Base-by-base conservation (phyloP, 2,329 filamentous ascomycete genomes). In the Cadophora malorum region DNA sequence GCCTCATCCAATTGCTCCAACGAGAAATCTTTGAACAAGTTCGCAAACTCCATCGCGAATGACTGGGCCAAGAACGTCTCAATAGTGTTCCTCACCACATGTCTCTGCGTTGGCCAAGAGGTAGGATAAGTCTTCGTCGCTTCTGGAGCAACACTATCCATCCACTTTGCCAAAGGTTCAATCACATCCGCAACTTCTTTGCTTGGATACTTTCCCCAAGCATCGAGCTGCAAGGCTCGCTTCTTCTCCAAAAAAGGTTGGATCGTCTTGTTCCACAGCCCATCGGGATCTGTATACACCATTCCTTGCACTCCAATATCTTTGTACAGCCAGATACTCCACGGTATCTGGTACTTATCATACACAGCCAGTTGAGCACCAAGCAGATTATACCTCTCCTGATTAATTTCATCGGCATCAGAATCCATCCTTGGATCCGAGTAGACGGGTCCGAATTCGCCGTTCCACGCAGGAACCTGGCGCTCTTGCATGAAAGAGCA, bases 281-380 rank as follows among this genome's bases (percentile, higher is more conserved):
- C 82, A 12, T 82, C 60, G 12, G 71, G 70, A 28, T 66, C 52
- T 7, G 83, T 78, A 68, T 85, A 83, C 0, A 85, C 78, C 84
- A 88, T 86, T 6, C 85, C 85, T 74, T 87, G 84, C 55, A 84
- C 80, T 0, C 85, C 84, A 49, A 87, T 82, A 67, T 88, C 85
- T 74, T 87, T 88, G 76, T 86, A 87, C 0, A 85, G 76, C 85
- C 85, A 88, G 73, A 90, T 90, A 16, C 79, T 84, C 88, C 87
- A 90, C 64, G 81, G 79, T 45, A 85, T 84, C 60, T 81, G 76
- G 67, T 84, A 76, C 75, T 83, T 81, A 63, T 83, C 81, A 74
- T 88, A 88, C 52, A 87, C 83, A 12, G 77, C 75, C 35, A 87
- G 75, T 72, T 85, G 83, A 19, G 81, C 79, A 14, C 80, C 80